A percentile compares a stretch with the other conserved stretches of the same genome.
Evolutionary conservation across 805 yeast species (phyloP).

Genomic region (Yamadazyma nakazawae): DNA sequence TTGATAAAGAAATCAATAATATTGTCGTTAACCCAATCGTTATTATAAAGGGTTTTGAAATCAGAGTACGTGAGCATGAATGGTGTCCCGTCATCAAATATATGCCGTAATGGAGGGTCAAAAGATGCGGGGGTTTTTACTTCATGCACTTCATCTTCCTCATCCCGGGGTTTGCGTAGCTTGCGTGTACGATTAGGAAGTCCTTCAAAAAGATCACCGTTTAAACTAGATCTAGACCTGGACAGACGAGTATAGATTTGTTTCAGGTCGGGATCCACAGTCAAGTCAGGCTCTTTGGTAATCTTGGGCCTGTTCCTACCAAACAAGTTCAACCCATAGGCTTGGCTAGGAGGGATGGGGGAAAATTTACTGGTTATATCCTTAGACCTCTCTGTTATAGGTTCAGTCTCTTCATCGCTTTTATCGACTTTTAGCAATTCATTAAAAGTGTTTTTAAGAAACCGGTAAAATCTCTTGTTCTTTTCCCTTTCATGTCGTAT

Average conservation of each 20-base stretch:
- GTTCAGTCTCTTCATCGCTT: neutral
- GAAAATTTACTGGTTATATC: neutral
- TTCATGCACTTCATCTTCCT: neutral
- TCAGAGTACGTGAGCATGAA: slow-evolving; percentile 66
- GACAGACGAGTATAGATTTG: neutral
- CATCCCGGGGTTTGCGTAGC: neutral
- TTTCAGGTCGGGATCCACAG: neutral
- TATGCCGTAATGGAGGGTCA: slow-evolving; percentile 44
- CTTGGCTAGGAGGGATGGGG: neutral
- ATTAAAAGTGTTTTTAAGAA: neutral
- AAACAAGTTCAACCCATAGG: neutral
- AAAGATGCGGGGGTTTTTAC: slow-evolving; percentile 35
- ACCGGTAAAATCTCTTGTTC: neutral
- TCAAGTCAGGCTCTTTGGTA: neutral
- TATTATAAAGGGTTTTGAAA: slow-evolving; percentile 71
- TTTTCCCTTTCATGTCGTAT: neutral
- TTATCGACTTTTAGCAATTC: neutral
- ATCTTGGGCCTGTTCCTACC: neutral
- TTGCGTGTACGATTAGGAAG: neutral
- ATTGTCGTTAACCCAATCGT: slow-evolving; percentile 87
- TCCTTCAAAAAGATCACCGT: neutral
- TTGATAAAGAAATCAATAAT: slow-evolving; percentile 81
- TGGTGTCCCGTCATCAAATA: slow-evolving; percentile 51
- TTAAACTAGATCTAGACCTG: neutral
- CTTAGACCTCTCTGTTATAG: neutral